Conservation (phyloP, 2,329 filamentous ascomycete genomes). For the Botrytis byssoidea region DNA sequence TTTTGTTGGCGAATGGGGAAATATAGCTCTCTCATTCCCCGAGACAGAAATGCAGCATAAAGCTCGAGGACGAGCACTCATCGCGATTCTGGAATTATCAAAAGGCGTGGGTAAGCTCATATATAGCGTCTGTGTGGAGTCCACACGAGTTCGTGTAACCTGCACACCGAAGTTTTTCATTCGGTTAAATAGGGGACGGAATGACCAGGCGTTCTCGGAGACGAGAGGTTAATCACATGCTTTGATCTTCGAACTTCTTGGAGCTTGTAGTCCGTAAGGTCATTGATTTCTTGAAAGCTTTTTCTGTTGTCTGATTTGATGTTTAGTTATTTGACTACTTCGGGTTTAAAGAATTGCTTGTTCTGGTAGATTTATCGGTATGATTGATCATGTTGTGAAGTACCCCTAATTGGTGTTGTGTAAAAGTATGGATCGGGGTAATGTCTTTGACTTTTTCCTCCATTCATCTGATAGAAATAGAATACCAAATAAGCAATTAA, state of each 20-base stretch:
- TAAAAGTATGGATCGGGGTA: neutral
- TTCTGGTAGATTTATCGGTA: neutral
- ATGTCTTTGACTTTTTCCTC: neutral
- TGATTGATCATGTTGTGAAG: neutral
- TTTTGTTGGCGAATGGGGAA: too few relatives aligned
- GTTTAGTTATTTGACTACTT: neutral
- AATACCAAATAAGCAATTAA: neutral
- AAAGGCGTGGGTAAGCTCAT: too few relatives aligned
- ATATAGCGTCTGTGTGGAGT: too few relatives aligned
- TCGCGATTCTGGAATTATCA: too few relatives aligned
- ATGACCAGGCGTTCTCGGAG: neutral
- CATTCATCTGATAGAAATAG: accelerated
- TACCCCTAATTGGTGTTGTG: neutral
- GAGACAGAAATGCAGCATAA: too few relatives aligned
- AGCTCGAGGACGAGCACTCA: too few relatives aligned
- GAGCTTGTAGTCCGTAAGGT: neutral
- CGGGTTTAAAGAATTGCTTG: neutral
- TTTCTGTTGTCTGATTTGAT: neutral
- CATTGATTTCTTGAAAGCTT: accelerated
- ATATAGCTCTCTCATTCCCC: too few relatives aligned
- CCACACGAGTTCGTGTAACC: neutral
- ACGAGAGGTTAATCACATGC: neutral
- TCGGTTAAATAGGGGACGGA: neutral
- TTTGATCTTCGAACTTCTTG: neutral
- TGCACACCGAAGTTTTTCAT: neutral